These are phyloP conservation scores for Cornus florida DNA, from an alignment of 148 eudicot species.

Conservation along the genomic window DNA sequence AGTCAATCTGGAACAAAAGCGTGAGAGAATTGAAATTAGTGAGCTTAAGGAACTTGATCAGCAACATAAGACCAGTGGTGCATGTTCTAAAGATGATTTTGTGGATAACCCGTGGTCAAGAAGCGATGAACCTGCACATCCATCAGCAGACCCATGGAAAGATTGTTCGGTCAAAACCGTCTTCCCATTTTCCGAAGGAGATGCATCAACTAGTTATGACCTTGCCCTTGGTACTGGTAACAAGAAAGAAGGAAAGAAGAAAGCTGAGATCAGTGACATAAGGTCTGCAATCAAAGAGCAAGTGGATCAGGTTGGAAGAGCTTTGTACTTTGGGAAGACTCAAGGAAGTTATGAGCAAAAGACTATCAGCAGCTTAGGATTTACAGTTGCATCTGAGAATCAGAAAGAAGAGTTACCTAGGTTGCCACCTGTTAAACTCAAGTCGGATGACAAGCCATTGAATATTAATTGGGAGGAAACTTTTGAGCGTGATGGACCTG, in stretches of 20 bases:
- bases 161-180: conserved; percentile 75
- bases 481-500: conserved; percentile 63
- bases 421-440: conserved; percentile 87
- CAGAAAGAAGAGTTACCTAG: conserved; percentile 87
- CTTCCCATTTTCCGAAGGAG: conserved; percentile 60
- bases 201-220: conserved; percentile 52
- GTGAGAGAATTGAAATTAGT: conserved; percentile 34
- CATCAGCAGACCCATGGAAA: conserved; percentile 59
- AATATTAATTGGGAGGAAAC: conserved; percentile 77
- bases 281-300: conserved; percentile 78
- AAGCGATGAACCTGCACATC: conserved; percentile 38
- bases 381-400: conserved; percentile 48
- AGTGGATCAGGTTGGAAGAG: conserved; percentile 90
- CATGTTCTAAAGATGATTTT: conserved; percentile 31
- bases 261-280: conserved; percentile 44
- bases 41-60: conserved; percentile 44
- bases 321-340: conserved; percentile 66
- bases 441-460: conserved; percentile 70
- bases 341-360: conserved; percentile 57
- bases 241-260: conserved; percentile 54
- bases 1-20: conserved; percentile 29
- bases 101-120: conserved; percentile 51
- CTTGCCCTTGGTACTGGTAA: conserved; percentile 30
- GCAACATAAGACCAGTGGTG: conserved; percentile 25
- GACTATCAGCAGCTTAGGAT: conserved; percentile 47